A percentile compares a stretch with the other conserved stretches of the same genome.
Conservation (phyloP, 2,329 filamentous ascomycete genomes). For the Botrytis cinerea region DNA sequence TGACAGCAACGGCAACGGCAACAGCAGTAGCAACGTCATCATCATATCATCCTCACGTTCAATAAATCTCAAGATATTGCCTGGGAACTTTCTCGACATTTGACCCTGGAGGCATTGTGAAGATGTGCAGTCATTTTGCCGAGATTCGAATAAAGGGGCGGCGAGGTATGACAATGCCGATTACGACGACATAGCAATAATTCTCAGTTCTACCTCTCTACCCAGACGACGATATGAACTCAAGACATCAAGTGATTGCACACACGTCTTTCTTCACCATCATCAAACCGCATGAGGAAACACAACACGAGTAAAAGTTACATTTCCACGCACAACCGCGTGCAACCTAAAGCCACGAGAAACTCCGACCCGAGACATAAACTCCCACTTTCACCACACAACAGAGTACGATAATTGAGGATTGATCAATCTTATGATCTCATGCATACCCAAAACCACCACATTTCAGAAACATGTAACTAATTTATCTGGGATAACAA, state of each 20-base stretch:
- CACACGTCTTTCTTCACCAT: not conserved
- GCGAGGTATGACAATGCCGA: not conserved
- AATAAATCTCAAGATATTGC: not conserved
- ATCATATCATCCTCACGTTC: not conserved
- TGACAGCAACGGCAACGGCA: not conserved
- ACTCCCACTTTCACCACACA: not conserved
- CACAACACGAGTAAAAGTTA: not conserved
- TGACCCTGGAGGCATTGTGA: no score
- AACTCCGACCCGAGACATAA: rapidly evolving
- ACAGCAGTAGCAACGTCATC: not conserved
- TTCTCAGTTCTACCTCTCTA: not conserved
- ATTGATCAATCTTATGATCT: not conserved
- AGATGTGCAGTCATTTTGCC: not conserved
- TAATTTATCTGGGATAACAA: not conserved
- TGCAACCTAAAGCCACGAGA: not conserved
- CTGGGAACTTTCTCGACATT: not conserved
- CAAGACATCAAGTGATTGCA: not conserved
- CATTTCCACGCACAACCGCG: not conserved
- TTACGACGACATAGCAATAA: not conserved
- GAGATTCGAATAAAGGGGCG: not conserved
- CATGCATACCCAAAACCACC: not conserved
- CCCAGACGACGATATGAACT: not conserved
- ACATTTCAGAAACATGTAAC: not conserved
- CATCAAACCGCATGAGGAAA: not conserved
- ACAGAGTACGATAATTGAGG: no score